Base-by-base conservation (phyloP, 768 basidiomycete genomes). In the Suillus weaverae region DNA sequence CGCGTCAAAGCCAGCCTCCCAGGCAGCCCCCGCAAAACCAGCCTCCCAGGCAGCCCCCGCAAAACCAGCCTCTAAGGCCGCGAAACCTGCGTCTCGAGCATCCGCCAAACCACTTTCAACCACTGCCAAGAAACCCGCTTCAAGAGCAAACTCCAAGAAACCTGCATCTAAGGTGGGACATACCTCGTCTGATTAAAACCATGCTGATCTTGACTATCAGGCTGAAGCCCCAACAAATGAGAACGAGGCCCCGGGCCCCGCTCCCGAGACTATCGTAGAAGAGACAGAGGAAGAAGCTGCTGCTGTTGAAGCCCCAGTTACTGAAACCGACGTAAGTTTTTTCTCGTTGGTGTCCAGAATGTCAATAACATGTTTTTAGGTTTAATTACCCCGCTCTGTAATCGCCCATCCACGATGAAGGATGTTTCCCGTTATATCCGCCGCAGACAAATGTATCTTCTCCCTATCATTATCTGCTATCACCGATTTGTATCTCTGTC, bases 131-230 rank as follows among this genome's bases (percentile, higher is more conserved):
- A 87, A 87, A 72, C 86, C 87, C 9, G 78, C 84, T 22, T 87
- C 86, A 59, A 78, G 85, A 68, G 86, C 86, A 35, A 77, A 80
- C 36, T 88, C 86, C 16, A 85, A 82, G 81, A 88, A 88, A 74
- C 87, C 88, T 63, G 79, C 77, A n/a, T 88, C 86, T 56, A 89
- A 87, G 85, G 87, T 79, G 30, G 71, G 70, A 65, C 61, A 65
- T 46, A 46, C 53, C 10, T 57, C 39, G 26, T 55, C 14, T 30
- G n/a, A 26, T 38, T 38, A 20, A 36, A 43, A n/a, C 33, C 32
- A 26, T 16, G 22, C 18, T 33, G 22, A 56, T 51, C 20, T 62
- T 65, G 33, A 39, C 32, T 50, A 26, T 36, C 60, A 78, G 77
- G 71, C 71, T 70, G 80, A 77, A 38, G 81, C 76, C 54, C 72